Percentiles rank a stretch among this genome's conserved stretches.
Evolutionary conservation across 805 yeast species (phyloP).

Genomic region (Candida silvatica): DNA sequence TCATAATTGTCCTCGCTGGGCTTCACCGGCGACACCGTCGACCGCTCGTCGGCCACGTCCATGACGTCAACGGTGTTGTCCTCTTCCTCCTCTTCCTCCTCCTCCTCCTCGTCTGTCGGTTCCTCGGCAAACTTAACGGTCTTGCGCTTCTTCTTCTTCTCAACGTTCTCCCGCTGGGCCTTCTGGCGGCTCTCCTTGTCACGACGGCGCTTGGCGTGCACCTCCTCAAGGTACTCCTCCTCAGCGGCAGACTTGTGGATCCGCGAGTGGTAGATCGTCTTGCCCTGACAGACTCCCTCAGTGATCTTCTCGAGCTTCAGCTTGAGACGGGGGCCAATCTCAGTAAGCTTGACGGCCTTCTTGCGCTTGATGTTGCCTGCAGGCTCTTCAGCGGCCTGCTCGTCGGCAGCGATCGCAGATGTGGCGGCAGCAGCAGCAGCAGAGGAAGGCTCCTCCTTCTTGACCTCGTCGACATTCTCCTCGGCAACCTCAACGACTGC

Average conservation of each 20-base stretch:
- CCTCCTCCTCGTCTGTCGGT: conserved; percentile 70
- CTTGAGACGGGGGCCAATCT: conserved; percentile 84
- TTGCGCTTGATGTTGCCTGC: conserved; percentile 36
- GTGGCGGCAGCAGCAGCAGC: conserved; percentile 1
- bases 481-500: conserved; percentile 55
- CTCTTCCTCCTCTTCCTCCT: conserved; percentile 69
- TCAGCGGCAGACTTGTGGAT: conserved; percentile 59
- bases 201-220: conserved; percentile 52
- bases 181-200: conserved; percentile 65
- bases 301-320: conserved; percentile 77
- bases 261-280: conserved; percentile 74
- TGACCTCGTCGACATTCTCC: conserved; percentile 17
- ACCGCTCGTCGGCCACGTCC: too few relatives aligned
- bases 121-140: too few relatives aligned
- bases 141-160: conserved; percentile 68
- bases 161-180: conserved; percentile 72
- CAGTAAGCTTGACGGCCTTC: conserved; percentile 86
- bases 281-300: conserved; percentile 86
- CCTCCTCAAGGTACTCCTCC: conserved; percentile 49
- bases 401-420: conserved; percentile 10
- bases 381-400: conserved; percentile 11
- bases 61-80: conserved; percentile 60
- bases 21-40: not conserved
- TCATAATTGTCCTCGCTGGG: not conserved
- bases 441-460: conserved; percentile 9